Evolutionary conservation across 768 basidiomycete species (phyloP).

Genomic region (Rhodotorula taiwanensis): DNA sequence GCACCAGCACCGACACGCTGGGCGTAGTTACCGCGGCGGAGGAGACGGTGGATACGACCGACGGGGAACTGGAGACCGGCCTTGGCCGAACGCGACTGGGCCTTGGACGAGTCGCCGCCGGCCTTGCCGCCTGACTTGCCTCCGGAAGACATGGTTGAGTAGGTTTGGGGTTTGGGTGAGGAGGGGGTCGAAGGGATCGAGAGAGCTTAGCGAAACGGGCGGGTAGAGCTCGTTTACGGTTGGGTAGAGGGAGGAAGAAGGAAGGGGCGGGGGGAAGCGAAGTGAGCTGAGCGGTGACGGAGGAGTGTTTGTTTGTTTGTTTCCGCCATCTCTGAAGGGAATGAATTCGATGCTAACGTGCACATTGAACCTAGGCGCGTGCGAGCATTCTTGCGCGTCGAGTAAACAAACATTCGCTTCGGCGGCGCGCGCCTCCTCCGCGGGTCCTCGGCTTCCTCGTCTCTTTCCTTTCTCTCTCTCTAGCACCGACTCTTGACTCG

Average conservation of each 20-base stretch:
- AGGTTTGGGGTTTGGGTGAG: slow-evolving; percentile 1
- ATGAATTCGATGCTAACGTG: too few species aligned
- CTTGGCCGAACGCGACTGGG: slow-evolving; percentile 61
- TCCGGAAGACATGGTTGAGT: slow-evolving; percentile 41
- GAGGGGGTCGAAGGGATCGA: slow-evolving; percentile 20
- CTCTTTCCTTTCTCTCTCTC: slow-evolving; percentile 46
- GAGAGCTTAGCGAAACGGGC: slow-evolving; percentile 38
- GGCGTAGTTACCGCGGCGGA: slow-evolving; percentile 68
- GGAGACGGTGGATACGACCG: slow-evolving; percentile 69
- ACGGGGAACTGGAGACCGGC: slow-evolving; percentile 63
- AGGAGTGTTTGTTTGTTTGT: too few species aligned
- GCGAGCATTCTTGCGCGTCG: too few species aligned
- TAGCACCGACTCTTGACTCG: neutral
- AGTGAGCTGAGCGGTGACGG: too few species aligned
- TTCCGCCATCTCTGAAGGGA: too few species aligned
- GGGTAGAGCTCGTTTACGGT: neutral
- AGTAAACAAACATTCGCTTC: too few species aligned
- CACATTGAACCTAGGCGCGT: too few species aligned
- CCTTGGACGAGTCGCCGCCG: slow-evolving; percentile 48
- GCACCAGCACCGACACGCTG: slow-evolving; percentile 65
- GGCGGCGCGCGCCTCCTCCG: neutral
- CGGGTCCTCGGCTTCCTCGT: neutral
- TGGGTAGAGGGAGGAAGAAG: neutral
- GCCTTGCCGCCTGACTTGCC: slow-evolving; percentile 44
- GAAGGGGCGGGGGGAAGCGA: neutral